These are phyloP conservation scores for Hygrocybe coccinea DNA, from an alignment of 768 basidiomycete genomes.

Conservation along the genomic window DNA sequence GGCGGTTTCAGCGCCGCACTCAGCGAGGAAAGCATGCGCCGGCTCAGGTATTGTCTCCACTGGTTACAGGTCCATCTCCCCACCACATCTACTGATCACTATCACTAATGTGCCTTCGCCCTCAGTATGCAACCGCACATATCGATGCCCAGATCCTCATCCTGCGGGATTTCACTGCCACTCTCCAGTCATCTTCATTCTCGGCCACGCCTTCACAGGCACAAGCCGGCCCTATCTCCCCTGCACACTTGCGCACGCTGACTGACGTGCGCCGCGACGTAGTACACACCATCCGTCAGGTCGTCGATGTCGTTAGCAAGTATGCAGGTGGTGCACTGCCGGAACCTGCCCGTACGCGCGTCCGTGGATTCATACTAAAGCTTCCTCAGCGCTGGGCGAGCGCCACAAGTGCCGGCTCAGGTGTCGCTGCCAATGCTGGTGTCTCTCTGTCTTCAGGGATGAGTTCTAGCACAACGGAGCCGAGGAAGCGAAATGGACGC, in stretches of 20 bases:
- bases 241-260: slow-evolving; percentile 45
- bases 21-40: slow-evolving; percentile 86
- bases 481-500: slow-evolving; percentile 2
- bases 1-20: slow-evolving; percentile 84
- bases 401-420: slow-evolving; percentile 34
- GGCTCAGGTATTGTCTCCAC: slow-evolving; percentile 78
- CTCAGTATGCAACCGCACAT: slow-evolving; percentile 77
- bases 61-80: slow-evolving; percentile 70
- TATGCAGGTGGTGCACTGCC: slow-evolving; percentile 85
- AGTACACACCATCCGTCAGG: slow-evolving; percentile 84
- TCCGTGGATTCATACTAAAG: slow-evolving; percentile 70
- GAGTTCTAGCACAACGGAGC: neutral
- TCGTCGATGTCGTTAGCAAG: slow-evolving; percentile 80
- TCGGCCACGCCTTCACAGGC: slow-evolving; percentile 24
- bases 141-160: slow-evolving; percentile 85
- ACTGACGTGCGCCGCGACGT: slow-evolving; percentile 68
- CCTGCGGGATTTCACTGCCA: slow-evolving; percentile 77
- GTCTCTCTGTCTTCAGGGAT: neutral
- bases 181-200: slow-evolving; percentile 50
- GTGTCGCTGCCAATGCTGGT: slow-evolving; percentile 27
- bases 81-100: neutral
- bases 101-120: neutral
- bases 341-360: slow-evolving; percentile 71
- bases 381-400: slow-evolving; percentile 80
- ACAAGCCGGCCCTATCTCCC: slow-evolving; percentile 31